A percentile compares a stretch with the other conserved stretches of the same genome.
Evolutionary conservation across 192 early-diverging fungal species (phyloP).

Genomic region (Funneliformis geosporum): DNA sequence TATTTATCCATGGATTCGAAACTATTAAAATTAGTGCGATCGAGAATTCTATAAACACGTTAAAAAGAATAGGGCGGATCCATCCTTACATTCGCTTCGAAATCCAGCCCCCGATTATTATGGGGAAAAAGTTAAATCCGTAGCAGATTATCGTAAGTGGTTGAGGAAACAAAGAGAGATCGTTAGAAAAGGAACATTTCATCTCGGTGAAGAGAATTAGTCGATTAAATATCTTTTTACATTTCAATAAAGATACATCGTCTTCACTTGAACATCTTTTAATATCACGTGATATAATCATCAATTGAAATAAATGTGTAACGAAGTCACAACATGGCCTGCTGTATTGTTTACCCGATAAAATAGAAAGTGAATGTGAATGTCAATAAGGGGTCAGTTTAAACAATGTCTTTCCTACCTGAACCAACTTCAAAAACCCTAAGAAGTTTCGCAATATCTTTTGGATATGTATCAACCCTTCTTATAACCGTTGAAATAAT

Average conservation of each 20-base stretch:
- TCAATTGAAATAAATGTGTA: no score
- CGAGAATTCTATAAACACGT: slow-evolving; percentile 68
- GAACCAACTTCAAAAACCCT: not conserved
- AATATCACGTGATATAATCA: no score
- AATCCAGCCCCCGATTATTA: slow-evolving; percentile 91
- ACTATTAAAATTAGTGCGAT: slow-evolving; percentile 38
- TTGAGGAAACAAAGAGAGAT: slow-evolving; percentile 84
- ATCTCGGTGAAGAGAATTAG: slow-evolving; percentile 47
- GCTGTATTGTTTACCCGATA: no score
- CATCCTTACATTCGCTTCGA: slow-evolving; percentile 62
- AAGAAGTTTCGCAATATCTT: not conserved
- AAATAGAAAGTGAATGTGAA: no score
- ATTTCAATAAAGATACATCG: no score
- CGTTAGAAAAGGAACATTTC: slow-evolving; percentile 69
- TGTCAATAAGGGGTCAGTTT: no score
- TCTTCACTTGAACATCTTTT: no score
- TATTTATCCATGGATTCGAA: not conserved
- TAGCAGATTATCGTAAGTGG: slow-evolving; percentile 83
- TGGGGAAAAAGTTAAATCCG: slow-evolving; percentile 87
- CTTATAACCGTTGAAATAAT: slow-evolving; percentile 11
- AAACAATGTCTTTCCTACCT: slow-evolving; percentile 6
- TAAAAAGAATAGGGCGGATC: slow-evolving; percentile 65
- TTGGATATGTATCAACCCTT: not conserved
- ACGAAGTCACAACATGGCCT: no score
- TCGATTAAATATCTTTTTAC: not conserved